These are phyloP conservation scores for Colletotrichum spaethianum DNA, from an alignment of 2,329 filamentous ascomycete species.

Conservation along the genomic window DNA sequence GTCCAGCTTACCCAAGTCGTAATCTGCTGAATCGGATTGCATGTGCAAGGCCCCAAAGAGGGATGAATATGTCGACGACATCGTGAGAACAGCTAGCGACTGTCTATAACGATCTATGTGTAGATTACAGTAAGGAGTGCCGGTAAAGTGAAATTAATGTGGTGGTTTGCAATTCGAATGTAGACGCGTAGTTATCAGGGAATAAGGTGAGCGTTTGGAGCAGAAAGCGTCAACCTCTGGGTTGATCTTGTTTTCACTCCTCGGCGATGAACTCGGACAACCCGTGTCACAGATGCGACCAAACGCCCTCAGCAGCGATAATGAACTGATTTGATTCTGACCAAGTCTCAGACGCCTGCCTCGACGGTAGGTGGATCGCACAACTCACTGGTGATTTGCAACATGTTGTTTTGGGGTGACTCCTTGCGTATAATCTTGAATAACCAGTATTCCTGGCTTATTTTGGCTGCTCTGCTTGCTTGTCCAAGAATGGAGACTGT, in stretches of 20 bases:
- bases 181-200: background rate
- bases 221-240: background rate
- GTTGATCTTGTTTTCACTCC: background rate
- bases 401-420: slow-evolving; percentile 18
- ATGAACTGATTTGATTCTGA: slow-evolving; percentile 7
- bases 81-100: background rate
- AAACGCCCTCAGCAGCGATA: slow-evolving; percentile 9
- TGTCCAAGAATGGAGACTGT: background rate
- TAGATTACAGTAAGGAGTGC: background rate
- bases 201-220: background rate
- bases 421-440: background rate
- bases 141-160: background rate
- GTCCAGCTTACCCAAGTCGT: slow-evolving; percentile 22
- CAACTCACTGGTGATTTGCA: slow-evolving; percentile 18
- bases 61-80: slow-evolving; percentile 30
- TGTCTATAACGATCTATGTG: slow-evolving; percentile 6
- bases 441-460: background rate
- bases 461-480: background rate
- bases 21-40: background rate
- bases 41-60: slow-evolving; percentile 7
- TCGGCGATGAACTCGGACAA: slow-evolving; percentile 1
- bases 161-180: background rate
- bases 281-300: slow-evolving; percentile 9
- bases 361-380: background rate
- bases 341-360: background rate